Evolutionary conservation across 371 early-diverging fungal species (phyloP).

Genomic region (Circinella umbellata): DNA sequence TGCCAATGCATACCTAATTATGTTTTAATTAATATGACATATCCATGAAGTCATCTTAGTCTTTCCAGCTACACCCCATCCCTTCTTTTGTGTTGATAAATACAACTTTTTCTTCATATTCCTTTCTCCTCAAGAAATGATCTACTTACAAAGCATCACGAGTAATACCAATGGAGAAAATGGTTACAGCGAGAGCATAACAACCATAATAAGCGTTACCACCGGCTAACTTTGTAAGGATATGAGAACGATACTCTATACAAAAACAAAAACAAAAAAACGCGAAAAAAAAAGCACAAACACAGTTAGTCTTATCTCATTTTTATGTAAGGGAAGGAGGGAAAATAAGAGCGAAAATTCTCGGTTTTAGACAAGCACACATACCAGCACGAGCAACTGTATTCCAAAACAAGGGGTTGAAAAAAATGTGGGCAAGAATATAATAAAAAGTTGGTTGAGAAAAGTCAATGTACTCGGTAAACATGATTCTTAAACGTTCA

Average conservation of each 20-base stretch:
- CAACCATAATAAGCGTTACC: slow-evolving; percentile 75
- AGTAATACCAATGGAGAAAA: slow-evolving; percentile 81
- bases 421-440: slow-evolving; percentile 73
- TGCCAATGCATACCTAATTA: slow-evolving; percentile 64
- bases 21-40: no score
- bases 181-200: slow-evolving; percentile 79
- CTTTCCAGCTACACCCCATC: no score
- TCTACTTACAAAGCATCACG: slow-evolving; percentile 80
- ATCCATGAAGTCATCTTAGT: no score
- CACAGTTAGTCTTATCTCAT: no score
- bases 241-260: slow-evolving; percentile 78
- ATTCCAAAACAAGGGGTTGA: slow-evolving; percentile 94
- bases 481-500: background rate
- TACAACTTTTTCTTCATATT: no score
- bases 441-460: slow-evolving; percentile 70
- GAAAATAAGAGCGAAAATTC: no score
- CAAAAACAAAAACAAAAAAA: background rate
- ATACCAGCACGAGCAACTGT: slow-evolving; percentile 80
- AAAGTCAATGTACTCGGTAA: slow-evolving; percentile 56
- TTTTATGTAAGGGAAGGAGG: no score
- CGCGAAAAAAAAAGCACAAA: background rate
- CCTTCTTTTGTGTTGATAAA: background rate
- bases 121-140: background rate
- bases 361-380: no score
- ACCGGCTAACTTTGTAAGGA: slow-evolving; percentile 75